A percentile compares a stretch with the other conserved stretches of the same genome.
Conservation (phyloP, 352 stramenopile genomes). For the Phytophthora vignae region DNA sequence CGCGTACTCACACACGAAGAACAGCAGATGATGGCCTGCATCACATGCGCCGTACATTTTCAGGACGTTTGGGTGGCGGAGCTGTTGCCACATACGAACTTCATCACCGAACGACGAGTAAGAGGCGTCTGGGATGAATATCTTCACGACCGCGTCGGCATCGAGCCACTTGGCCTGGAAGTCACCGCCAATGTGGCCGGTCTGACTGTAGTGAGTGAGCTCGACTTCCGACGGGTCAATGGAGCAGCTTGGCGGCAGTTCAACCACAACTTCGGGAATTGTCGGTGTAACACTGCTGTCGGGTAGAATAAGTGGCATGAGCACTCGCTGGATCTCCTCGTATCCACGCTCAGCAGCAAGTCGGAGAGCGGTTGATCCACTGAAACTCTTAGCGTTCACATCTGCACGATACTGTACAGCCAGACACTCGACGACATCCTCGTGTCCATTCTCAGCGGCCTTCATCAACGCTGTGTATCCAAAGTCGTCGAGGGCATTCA, state of each 20-base stretch:
- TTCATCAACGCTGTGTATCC: neutral
- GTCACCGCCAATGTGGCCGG: conserved; percentile 4
- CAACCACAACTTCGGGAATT: neutral
- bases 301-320: neutral
- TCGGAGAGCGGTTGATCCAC: conserved; percentile 1
- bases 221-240: conserved; percentile 14
- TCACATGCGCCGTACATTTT: conserved; percentile 30
- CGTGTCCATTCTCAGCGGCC: neutral
- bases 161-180: conserved; percentile 26
- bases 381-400: neutral
- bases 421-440: neutral
- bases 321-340: neutral
- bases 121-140: conserved; percentile 5
- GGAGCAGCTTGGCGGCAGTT: neutral
- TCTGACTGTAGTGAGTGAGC: neutral
- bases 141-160: conserved; percentile 21
- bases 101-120: conserved; percentile 3
- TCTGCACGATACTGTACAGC: neutral
- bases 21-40: conserved; percentile 7
- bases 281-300: no score
- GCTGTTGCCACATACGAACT: conserved; percentile 11
- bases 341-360: neutral
- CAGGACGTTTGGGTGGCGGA: conserved; percentile 28
- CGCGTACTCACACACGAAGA: conserved; percentile 28
- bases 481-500: neutral